Evolutionary conservation across 2,329 filamentous ascomycete species (phyloP).

Genomic region (Orbilia brochopaga): DNA sequence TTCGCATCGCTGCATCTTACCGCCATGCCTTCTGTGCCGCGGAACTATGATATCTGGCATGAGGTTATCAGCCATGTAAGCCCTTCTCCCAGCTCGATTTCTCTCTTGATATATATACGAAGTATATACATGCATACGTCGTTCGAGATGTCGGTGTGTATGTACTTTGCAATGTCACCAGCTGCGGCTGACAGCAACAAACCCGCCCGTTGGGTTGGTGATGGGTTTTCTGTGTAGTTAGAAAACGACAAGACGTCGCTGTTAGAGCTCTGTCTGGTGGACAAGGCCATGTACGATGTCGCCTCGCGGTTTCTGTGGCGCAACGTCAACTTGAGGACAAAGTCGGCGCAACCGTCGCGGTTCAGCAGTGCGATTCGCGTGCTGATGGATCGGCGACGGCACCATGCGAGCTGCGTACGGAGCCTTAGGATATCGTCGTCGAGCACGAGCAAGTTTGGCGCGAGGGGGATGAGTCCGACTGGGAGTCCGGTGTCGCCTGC

Average conservation of each 20-base stretch:
- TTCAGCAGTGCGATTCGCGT: conserved; percentile 46
- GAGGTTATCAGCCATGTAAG: conserved; percentile 47
- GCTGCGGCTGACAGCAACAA: conserved; percentile 51
- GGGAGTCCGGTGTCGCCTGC: conserved; percentile 39
- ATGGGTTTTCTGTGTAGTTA: conserved; percentile 41
- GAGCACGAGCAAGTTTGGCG: conserved; percentile 46
- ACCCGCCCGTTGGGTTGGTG: conserved; percentile 9
- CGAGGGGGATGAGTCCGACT: conserved; percentile 40
- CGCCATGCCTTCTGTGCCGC: conserved; percentile 41
- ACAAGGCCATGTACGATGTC: conserved; percentile 48
- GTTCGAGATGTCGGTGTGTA: conserved; percentile 12
- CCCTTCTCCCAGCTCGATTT: conserved; percentile 1
- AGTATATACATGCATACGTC: conserved; percentile 8
- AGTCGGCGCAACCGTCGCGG: conserved; percentile 40
- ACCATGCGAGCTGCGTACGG: conserved; percentile 43
- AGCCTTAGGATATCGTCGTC: conserved; percentile 48
- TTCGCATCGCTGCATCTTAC: conserved; percentile 36
- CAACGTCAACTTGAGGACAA: conserved; percentile 47
- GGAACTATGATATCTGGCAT: conserved; percentile 49
- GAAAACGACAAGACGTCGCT: conserved; percentile 50
- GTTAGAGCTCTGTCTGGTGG: conserved; percentile 45
- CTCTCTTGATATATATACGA: conserved; percentile 12
- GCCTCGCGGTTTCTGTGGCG: conserved; percentile 46
- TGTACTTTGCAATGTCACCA: conserved; percentile 22
- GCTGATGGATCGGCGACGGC: conserved; percentile 46